A percentile compares a stretch with the other conserved stretches of the same genome.
Conservation (phyloP, 768 basidiomycete genomes). For the Kondoa malvinella region DNA sequence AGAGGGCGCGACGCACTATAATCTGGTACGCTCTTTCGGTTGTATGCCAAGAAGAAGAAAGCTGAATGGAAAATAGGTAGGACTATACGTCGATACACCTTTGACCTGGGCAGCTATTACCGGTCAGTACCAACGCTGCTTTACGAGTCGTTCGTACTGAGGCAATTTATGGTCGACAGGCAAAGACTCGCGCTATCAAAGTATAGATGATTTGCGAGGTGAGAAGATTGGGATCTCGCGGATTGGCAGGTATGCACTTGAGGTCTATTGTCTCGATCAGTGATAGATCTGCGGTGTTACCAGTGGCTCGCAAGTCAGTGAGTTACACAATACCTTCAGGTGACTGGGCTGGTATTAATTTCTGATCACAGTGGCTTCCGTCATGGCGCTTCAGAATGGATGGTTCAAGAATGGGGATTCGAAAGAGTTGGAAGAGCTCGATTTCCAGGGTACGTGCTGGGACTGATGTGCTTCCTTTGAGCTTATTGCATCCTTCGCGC, state of each 20-base stretch:
- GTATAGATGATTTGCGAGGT: conserved; percentile 56
- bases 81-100: conserved; percentile 76
- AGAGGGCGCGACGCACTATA: conserved; percentile 60
- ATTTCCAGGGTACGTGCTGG: conserved; percentile 27
- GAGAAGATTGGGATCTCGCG: conserved; percentile 79
- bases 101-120: conserved; percentile 52
- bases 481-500: no score
- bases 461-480: no score
- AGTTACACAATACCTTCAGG: not conserved
- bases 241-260: conserved; percentile 48
- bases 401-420: conserved; percentile 40
- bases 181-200: conserved; percentile 49
- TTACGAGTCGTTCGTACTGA: not conserved
- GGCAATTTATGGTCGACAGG: conserved; percentile 39
- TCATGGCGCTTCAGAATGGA: conserved; percentile 74
- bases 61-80: conserved; percentile 27
- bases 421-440: conserved; percentile 25
- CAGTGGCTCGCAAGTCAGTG: conserved; percentile 59
- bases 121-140: conserved; percentile 1
- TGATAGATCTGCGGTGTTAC: not conserved
- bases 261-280: not conserved
- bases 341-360: no score
- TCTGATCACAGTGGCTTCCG: conserved; percentile 55
- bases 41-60: not conserved
- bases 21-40: conserved; percentile 41